phyloP scores from a whole-genome alignment of 768 basidiomycete genomes.

The Dendrothele bispora region DNA sequence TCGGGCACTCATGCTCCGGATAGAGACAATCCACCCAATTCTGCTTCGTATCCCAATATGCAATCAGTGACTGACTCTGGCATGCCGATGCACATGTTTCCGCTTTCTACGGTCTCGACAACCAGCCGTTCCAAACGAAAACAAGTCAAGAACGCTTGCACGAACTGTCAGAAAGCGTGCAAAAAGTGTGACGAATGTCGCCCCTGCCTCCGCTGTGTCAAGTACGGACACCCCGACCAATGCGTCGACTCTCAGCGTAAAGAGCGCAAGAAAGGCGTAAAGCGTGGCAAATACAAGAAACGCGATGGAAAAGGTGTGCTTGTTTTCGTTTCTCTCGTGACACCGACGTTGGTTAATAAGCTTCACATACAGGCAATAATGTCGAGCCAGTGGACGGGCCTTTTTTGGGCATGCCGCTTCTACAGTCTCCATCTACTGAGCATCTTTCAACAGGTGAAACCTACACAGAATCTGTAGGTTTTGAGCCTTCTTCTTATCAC shows the following conservation, averaged over 20 bases:
- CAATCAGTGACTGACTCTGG: slow-evolving; percentile 51
- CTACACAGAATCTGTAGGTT: too few relatives aligned
- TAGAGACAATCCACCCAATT: background rate
- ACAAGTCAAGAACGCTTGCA: slow-evolving; percentile 91
- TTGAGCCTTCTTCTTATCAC: too few relatives aligned
- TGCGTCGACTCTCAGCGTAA: slow-evolving; percentile 91
- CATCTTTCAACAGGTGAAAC: too few relatives aligned
- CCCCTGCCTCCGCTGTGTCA: slow-evolving; percentile 90
- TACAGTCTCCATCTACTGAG: too few relatives aligned
- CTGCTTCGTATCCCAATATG: slow-evolving; percentile 20
- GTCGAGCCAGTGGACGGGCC: too few relatives aligned
- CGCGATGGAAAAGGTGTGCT: slow-evolving; percentile 85
- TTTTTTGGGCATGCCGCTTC: too few relatives aligned
- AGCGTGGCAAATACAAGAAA: slow-evolving; percentile 92
- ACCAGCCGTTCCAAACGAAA: slow-evolving; percentile 73
- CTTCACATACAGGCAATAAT: too few relatives aligned
- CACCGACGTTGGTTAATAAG: too few relatives aligned
- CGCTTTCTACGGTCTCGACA: slow-evolving; percentile 53
- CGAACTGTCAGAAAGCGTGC: slow-evolving; percentile 88
- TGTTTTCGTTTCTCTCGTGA: slow-evolving; percentile 19
- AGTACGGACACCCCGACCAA: slow-evolving; percentile 84
- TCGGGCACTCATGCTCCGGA: background rate
- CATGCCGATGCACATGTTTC: slow-evolving; percentile 71
- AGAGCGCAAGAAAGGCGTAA: slow-evolving; percentile 87
- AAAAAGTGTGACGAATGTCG: slow-evolving; percentile 92